phyloP scores from a whole-genome alignment of 1,139 yeast species.

The Suhomyces guaymorum region DNA sequence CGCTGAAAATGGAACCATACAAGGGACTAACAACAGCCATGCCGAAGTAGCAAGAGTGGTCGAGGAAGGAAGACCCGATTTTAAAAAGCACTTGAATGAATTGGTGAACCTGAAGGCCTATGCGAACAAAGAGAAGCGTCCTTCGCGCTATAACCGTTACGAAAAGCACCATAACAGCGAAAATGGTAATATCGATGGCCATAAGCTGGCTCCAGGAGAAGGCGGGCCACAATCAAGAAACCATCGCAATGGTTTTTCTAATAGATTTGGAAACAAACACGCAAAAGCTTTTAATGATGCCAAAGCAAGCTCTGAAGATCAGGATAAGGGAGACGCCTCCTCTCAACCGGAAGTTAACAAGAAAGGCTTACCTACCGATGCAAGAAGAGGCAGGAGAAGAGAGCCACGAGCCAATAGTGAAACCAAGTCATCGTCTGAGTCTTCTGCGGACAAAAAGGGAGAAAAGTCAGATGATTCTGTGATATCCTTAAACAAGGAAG shows the following conservation, averaged over 20 bases:
- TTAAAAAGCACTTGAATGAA: constrained; percentile 35
- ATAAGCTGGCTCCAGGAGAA: background rate
- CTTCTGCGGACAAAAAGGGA: background rate
- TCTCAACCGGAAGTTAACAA: background rate
- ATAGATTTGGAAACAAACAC: constrained; percentile 3
- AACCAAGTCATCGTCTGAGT: background rate
- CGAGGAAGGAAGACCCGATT: constrained; percentile 32
- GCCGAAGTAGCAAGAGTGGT: no score
- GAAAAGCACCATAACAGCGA: background rate
- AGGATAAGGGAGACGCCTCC: background rate
- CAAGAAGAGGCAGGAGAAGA: background rate
- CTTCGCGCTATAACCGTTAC: constrained; percentile 2
- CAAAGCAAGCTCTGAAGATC: background rate
- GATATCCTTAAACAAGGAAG: no score
- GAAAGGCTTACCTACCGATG: background rate
- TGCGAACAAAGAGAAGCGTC: constrained; percentile 12
- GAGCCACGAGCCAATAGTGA: background rate
- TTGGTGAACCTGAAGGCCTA: constrained; percentile 22
- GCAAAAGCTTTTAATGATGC: constrained; percentile 3
- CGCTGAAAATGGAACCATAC: no score
- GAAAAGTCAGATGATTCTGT: background rate
- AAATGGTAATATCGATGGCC: background rate
- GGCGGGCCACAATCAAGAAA: constrained; percentile 7
- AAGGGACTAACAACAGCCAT: no score
- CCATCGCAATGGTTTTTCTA: background rate